Percentiles rank a stretch among this genome's conserved stretches.
These are phyloP conservation scores for Tylopilus rubrobrunneus DNA, from an alignment of 768 basidiomycete genomes.

Conservation along the genomic window DNA sequence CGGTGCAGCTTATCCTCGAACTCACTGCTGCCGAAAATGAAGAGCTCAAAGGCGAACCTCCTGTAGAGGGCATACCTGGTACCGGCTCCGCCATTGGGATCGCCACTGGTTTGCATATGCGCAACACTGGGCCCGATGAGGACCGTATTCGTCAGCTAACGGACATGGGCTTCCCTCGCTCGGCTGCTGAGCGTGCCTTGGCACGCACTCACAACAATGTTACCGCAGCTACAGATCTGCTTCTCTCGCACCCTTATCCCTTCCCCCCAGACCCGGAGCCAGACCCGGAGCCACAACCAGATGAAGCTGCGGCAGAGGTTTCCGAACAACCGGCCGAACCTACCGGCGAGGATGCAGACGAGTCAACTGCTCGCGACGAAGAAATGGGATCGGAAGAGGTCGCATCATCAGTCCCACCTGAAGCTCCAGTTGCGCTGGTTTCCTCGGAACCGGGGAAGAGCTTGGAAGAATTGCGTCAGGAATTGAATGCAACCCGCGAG, in stretches of 20 bases:
- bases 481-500: conserved; percentile 64
- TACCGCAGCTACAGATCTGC: conserved; percentile 80
- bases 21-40: conserved; percentile 82
- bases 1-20: conserved; percentile 76
- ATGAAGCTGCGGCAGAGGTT: conserved; percentile 7
- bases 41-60: conserved; percentile 49
- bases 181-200: conserved; percentile 81
- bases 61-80: conserved; percentile 33
- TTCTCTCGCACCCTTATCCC: conserved; percentile 79
- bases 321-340: conserved; percentile 29
- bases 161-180: conserved; percentile 97
- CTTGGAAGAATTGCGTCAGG: conserved; percentile 59
- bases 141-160: conserved; percentile 74
- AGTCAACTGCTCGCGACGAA: conserved; percentile 24
- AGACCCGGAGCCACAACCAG: conserved; percentile 19
- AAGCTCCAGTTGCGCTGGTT: conserved; percentile 10
- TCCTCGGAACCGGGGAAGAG: conserved; percentile 36
- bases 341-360: conserved; percentile 25
- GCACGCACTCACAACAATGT: conserved; percentile 85
- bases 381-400: conserved; percentile 25
- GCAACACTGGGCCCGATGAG: conserved; percentile 61
- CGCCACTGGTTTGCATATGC: conserved; percentile 32
- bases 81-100: conserved; percentile 29
- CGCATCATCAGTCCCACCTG: conserved; percentile 12
- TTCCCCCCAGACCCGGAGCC: conserved; percentile 62